Conservation (phyloP, 1,139 yeast species). For the Protomyces pachydermus region DNA sequence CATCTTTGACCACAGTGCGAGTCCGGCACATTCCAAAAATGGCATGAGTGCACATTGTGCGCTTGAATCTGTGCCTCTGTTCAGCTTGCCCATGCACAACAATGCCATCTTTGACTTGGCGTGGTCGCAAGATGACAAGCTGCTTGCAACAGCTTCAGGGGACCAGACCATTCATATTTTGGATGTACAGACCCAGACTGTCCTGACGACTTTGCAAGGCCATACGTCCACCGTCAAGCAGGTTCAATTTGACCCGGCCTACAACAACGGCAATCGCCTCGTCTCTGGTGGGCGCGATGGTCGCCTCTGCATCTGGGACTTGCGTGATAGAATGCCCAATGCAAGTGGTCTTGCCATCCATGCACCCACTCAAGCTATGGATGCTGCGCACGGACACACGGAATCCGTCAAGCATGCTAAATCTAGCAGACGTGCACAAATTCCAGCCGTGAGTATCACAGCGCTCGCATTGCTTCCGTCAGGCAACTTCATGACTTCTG, state of each 20-base stretch:
- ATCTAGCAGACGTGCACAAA: neutral
- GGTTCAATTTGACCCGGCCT: slow-evolving; percentile 12
- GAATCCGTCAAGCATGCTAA: neutral
- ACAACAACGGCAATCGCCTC: neutral
- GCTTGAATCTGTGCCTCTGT: neutral
- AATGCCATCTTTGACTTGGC: slow-evolving; percentile 26
- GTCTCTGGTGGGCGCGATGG: slow-evolving; percentile 28
- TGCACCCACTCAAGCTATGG: neutral
- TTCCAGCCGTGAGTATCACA: neutral
- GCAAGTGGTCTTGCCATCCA: neutral
- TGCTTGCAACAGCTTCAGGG: slow-evolving; percentile 26
- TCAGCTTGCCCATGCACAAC: slow-evolving; percentile 12
- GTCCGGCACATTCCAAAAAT: neutral
- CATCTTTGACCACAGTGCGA: slow-evolving; percentile 7
- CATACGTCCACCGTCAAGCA: slow-evolving; percentile 23
- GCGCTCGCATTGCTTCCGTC: neutral
- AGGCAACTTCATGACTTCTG: slow-evolving; percentile 2
- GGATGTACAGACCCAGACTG: slow-evolving; percentile 21
- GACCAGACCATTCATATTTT: slow-evolving; percentile 14
- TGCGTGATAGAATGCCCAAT: neutral
- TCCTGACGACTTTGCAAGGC: slow-evolving; percentile 2
- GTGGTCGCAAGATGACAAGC: slow-evolving; percentile 25
- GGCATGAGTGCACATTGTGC: neutral
- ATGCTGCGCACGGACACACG: slow-evolving; percentile 7
- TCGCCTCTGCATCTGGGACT: slow-evolving; percentile 25